Evolutionary conservation across 352 stramenopile species (phyloP), one percentile per base, ranked within the genome.

Genomic region (Elongisporangium prolatum): DNA sequence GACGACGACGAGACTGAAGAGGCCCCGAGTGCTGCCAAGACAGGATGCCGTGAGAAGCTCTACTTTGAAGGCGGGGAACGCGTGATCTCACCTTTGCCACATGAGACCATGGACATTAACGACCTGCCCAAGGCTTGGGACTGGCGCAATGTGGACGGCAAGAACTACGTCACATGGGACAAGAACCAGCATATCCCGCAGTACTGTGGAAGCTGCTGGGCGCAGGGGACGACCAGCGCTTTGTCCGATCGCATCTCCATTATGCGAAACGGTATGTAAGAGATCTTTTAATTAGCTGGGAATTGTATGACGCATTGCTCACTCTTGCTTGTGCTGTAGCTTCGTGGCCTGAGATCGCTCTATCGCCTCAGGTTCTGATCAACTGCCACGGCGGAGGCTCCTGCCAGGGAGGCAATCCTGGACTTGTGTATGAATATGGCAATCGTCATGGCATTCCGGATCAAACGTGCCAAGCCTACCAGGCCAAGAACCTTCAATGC

Each of bases 161-260:
- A 83, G 63, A 97, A 89, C 72, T 98, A 95, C 68, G 81, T 98
- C 18, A 99, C 96, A n/a, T 98, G 95, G 80, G 93, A 96, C 69
- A 96, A 98, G 65, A 99, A 99, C 77, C 97, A 99, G 71, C 97
- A 99, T 73, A 98, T 99, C 57, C 97, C 97, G 22, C 69, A 86
- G 49, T 97, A 97, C 71, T 97, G 91, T 54, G 88, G 89, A n/a
- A 96, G 84, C 50, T 98, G 89, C 75, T 98, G 91, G 91, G 89
- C 90, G 0, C 89, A 97, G 37, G 90, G 85, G 25, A 93, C 89
- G 11, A 96, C 86, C 20, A 96, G 84, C 47, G 81, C 88, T 21
- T 69, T 97, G 16, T 94, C 89, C 17, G 90, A 97, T 63, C 89
- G 90, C n/a, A 96, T 97, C 59, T 91, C 86, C 38, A 95, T 97